phyloP scores from a whole-genome alignment of 371 early-diverging fungal species.

The Nosema muscidifuracis region DNA sequence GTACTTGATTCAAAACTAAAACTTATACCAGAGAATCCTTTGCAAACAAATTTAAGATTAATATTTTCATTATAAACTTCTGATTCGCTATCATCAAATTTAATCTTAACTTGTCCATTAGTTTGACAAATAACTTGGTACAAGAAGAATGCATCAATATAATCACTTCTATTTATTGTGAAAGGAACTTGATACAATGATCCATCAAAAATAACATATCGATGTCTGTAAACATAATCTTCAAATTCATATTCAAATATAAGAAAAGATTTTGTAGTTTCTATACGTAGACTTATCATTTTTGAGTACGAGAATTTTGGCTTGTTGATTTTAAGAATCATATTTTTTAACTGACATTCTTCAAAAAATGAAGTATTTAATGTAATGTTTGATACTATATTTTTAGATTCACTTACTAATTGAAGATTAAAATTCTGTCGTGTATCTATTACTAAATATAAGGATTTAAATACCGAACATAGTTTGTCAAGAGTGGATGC shows the following conservation, averaged over 20 bases:
- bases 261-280: not conserved
- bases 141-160: slow-evolving; percentile 2
- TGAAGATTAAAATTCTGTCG: slow-evolving; percentile 3
- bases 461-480: not conserved
- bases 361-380: slow-evolving; percentile 2
- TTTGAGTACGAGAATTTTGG: slow-evolving; percentile 23
- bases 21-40: not conserved
- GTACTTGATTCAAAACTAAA: not conserved
- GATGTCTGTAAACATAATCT: slow-evolving; percentile 21
- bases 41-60: not conserved
- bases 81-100: not conserved
- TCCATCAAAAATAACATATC: not conserved
- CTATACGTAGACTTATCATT: slow-evolving; percentile 15
- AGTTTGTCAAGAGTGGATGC: slow-evolving; percentile 15
- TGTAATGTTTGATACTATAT: not conserved
- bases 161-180: not conserved
- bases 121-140: not conserved
- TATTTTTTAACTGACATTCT: slow-evolving; percentile 9
- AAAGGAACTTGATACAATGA: not conserved
- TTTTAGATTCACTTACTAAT: slow-evolving; percentile 4
- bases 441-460: slow-evolving; percentile 12
- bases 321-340: not conserved
- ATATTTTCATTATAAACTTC: not conserved
- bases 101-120: not conserved
- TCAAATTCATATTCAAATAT: slow-evolving; percentile 34